Evolutionary conservation across 495 filamentous ascomycete species (phyloP).

Genomic region (Hyaloscypha variabilis): DNA sequence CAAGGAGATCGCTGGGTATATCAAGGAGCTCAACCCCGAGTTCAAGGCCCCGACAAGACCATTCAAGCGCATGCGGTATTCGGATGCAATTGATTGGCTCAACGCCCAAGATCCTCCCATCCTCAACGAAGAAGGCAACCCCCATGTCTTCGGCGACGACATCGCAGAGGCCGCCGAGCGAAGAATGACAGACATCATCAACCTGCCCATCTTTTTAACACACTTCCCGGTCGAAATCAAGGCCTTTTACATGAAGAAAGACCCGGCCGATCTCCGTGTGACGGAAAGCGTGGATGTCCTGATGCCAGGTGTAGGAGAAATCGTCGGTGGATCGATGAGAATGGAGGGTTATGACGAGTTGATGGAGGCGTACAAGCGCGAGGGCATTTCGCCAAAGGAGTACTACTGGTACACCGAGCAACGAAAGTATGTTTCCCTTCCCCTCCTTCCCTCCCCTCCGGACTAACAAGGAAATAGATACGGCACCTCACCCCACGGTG

Average conservation of each 20-base stretch:
- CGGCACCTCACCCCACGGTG: slow-evolving; percentile 90
- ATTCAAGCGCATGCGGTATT: slow-evolving; percentile 94
- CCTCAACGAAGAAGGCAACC: slow-evolving; percentile 86
- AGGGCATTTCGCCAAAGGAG: slow-evolving; percentile 79
- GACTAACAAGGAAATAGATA: slow-evolving; percentile 62
- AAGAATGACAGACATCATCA: slow-evolving; percentile 95
- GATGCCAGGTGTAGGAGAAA: slow-evolving; percentile 97
- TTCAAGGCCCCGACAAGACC: slow-evolving; percentile 85
- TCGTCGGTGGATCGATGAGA: slow-evolving; percentile 96
- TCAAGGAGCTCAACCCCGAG: slow-evolving; percentile 83
- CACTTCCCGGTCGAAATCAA: slow-evolving; percentile 98
- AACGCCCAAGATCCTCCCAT: slow-evolving; percentile 76
- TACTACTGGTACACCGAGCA: slow-evolving; percentile 99
- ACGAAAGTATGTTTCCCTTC: slow-evolving; percentile 75
- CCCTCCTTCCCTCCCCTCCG: neutral
- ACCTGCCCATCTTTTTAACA: slow-evolving; percentile 92
- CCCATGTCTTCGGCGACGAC: slow-evolving; percentile 93
- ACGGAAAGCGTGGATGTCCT: slow-evolving; percentile 96
- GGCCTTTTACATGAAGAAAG: slow-evolving; percentile 99
- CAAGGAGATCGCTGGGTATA: slow-evolving; percentile 64
- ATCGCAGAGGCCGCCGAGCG: slow-evolving; percentile 98
- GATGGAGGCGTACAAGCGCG: slow-evolving; percentile 83
- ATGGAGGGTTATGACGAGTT: slow-evolving; percentile 93
- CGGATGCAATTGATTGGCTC: slow-evolving; percentile 93
- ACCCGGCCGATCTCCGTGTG: slow-evolving; percentile 75